Conservation (phyloP, 495 filamentous ascomycete species). For the Oleoguttula mirabilis region DNA sequence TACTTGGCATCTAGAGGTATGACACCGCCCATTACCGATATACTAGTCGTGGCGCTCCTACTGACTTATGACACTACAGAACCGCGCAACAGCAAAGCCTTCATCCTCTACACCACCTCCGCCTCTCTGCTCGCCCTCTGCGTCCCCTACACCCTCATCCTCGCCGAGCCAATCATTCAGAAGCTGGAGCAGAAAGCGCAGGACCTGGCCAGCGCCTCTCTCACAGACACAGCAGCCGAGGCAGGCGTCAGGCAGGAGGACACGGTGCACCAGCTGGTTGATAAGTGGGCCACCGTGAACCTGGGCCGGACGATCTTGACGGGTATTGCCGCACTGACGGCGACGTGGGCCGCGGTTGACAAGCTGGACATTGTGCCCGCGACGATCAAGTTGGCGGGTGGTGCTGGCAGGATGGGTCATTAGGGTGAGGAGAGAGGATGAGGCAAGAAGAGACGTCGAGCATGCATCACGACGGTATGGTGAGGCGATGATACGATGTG, state of each 20-base stretch:
- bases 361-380: constrained; percentile 17
- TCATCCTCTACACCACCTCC: constrained; percentile 33
- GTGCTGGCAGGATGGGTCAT: constrained; percentile 23
- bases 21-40: no score
- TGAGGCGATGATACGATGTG: no score
- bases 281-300: constrained; percentile 45
- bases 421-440: no score
- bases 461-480: no score
- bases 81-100: background rate
- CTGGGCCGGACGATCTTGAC: constrained; percentile 31
- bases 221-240: constrained; percentile 27
- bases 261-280: constrained; percentile 37
- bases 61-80: no score
- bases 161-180: constrained; percentile 32
- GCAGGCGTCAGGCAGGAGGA: constrained; percentile 27
- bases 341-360: constrained; percentile 22
- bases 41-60: no score
- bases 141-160: constrained; percentile 38
- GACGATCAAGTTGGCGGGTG: constrained; percentile 10
- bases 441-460: no score
- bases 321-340: constrained; percentile 15
- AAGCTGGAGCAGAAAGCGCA: constrained; percentile 20
- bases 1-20: constrained; percentile 37
- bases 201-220: constrained; percentile 17
- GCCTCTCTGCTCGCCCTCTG: constrained; percentile 33